Conservation (phyloP, 116 monocot genomes). For the Phalaenopsis hybrid region DNA sequence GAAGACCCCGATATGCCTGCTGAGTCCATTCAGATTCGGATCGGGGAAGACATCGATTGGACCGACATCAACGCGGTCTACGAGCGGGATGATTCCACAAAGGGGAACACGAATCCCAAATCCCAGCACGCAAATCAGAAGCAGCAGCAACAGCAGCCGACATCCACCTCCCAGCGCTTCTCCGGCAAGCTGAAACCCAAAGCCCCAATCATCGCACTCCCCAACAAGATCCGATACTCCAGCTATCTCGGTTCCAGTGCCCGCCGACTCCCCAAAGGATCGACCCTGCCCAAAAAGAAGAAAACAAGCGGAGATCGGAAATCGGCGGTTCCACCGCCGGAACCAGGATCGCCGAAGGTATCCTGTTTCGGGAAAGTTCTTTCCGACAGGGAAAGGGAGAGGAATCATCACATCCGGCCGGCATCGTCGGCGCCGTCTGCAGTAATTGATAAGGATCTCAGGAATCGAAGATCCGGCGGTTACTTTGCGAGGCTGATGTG, state of each 20-base stretch:
- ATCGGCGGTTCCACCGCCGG: slow-evolving; percentile 11
- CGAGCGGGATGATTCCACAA: slow-evolving; percentile 47
- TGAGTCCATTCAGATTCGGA: slow-evolving; percentile 28
- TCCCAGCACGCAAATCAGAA: slow-evolving; percentile 11
- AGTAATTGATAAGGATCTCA: neutral
- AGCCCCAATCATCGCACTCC: slow-evolving; percentile 27
- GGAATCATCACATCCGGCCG: neutral
- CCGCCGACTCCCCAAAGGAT: slow-evolving; percentile 14
- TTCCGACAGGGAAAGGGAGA: slow-evolving; percentile 19
- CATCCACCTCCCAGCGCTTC: slow-evolving; percentile 25
- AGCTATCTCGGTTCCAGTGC: slow-evolving; percentile 25
- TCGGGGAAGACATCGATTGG: slow-evolving; percentile 13
- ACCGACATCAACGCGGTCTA: slow-evolving; percentile 24
- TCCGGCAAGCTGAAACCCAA: slow-evolving; percentile 31
- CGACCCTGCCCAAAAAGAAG: slow-evolving; percentile 22
- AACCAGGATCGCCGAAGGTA: slow-evolving; percentile 31
- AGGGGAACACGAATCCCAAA: slow-evolving; percentile 50
- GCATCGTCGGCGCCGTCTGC: neutral
- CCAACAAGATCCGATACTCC: slow-evolving; percentile 21
- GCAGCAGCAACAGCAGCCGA: slow-evolving; percentile 4
- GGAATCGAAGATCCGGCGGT: neutral
- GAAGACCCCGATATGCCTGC: slow-evolving; percentile 32
- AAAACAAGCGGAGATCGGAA: neutral
- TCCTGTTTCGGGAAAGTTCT: slow-evolving; percentile 42
- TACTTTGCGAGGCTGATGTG: slow-evolving; percentile 13